These are phyloP conservation scores for Candolleomyces aberdarensis DNA, from an alignment of 768 basidiomycete genomes.

Conservation along the genomic window DNA sequence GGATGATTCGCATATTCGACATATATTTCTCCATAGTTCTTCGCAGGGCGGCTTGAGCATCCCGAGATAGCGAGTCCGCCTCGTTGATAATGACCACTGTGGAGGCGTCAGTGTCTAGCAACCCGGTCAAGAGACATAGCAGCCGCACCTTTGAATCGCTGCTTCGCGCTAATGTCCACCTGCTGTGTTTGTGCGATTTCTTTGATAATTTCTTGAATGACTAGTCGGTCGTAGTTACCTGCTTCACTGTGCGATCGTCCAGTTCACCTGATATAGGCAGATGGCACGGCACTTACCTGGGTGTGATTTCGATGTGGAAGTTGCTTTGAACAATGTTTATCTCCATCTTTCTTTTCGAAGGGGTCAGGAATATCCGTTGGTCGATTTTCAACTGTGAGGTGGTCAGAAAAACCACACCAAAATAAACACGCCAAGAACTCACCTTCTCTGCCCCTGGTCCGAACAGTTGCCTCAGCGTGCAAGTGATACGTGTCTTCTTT, in stretches of 20 bases:
- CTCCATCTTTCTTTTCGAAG: conserved; percentile 91
- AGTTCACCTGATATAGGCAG: background rate
- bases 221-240: conserved; percentile 90
- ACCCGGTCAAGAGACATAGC: background rate
- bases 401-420: background rate
- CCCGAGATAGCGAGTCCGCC: conserved; percentile 90
- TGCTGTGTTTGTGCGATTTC: conserved; percentile 99
- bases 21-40: conserved; percentile 99
- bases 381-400: conserved; percentile 86
- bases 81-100: conserved; percentile 98
- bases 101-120: background rate
- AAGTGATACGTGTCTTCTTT: conserved; percentile 95
- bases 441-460: conserved; percentile 94
- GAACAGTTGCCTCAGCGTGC: conserved; percentile 84
- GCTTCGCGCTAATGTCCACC: conserved; percentile 92
- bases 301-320: conserved; percentile 96
- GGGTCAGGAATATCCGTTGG: conserved; percentile 92
- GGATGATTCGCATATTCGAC: conserved; percentile 93
- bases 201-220: conserved; percentile 95
- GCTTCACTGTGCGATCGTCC: conserved; percentile 65
- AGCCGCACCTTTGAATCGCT: conserved; percentile 87
- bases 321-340: conserved; percentile 98
- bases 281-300: conserved; percentile 56
- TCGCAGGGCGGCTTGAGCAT: conserved; percentile 95
- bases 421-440: conserved; percentile 11